phyloP scores from a whole-genome alignment of 495 filamentous ascomycete genomes.

The Xylaria castorea region DNA sequence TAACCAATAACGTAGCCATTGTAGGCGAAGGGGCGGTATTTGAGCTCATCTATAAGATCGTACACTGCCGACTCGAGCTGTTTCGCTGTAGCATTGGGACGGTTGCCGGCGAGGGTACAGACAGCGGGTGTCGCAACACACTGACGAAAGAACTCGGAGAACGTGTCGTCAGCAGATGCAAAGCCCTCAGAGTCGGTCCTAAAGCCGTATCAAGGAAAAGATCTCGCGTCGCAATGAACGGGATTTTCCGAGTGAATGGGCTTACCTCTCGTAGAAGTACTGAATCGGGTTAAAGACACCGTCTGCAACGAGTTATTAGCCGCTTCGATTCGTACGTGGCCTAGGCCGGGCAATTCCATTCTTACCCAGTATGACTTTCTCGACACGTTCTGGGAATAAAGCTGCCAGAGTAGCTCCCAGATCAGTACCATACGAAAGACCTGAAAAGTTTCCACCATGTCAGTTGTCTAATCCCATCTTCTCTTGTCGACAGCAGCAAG shows the following conservation, averaged over 20 bases:
- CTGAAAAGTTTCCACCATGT: conserved; percentile 20
- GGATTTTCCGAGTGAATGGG: conserved; percentile 7
- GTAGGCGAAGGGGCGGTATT: conserved; percentile 21
- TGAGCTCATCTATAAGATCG: conserved; percentile 17
- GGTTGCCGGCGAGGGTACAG: conserved; percentile 13
- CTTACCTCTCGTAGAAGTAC: conserved; percentile 45
- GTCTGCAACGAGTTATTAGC: conserved; percentile 32
- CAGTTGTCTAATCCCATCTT: not conserved
- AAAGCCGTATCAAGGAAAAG: not conserved
- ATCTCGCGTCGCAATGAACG: not conserved
- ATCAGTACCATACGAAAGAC: conserved; percentile 53
- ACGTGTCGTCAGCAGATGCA: conserved; percentile 16
- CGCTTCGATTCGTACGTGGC: not conserved
- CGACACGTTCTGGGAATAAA: conserved; percentile 56
- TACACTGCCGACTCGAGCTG: conserved; percentile 20
- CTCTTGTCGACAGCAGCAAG: not conserved
- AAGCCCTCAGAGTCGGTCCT: not conserved
- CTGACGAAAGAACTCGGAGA: conserved; percentile 22
- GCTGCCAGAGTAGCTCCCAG: conserved; percentile 50
- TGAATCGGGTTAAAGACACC: conserved; percentile 50
- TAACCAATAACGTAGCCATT: conserved; percentile 16
- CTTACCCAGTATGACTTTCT: conserved; percentile 44
- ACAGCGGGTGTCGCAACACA: conserved; percentile 21
- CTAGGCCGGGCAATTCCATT: not conserved
- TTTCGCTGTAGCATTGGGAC: conserved; percentile 16